These are phyloP conservation scores for Cladosporium austrohemisphaericum DNA, from an alignment of 2,329 filamentous ascomycete species.

Conservation along the genomic window DNA sequence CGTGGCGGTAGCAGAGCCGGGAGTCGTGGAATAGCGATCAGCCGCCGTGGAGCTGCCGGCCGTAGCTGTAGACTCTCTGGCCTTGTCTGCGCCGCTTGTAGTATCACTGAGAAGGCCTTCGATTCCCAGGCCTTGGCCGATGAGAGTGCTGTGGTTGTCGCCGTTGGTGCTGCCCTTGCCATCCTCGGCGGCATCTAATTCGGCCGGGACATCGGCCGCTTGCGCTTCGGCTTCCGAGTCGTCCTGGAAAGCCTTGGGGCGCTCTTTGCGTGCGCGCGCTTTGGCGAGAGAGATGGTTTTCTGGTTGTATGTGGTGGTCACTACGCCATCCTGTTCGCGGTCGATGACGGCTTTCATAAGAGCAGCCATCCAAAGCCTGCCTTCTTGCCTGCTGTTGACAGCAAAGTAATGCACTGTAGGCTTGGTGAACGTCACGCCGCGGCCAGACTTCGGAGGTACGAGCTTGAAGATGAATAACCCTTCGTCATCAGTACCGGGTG, in stretches of 20 bases:
- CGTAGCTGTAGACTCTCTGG: background rate
- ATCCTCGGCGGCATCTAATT: slow-evolving; percentile 14
- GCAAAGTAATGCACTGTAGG: slow-evolving; percentile 97
- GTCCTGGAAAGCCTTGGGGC: slow-evolving; percentile 82
- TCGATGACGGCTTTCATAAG: slow-evolving; percentile 99
- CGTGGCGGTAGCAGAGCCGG: slow-evolving; percentile 13
- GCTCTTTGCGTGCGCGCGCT: slow-evolving; percentile 79
- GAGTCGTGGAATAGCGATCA: slow-evolving; percentile 16
- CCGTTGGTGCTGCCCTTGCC: background rate
- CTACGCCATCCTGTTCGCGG: slow-evolving; percentile 67
- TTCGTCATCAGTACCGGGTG: slow-evolving; percentile 44
- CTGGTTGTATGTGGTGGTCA: slow-evolving; percentile 92
- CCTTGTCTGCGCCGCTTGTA: slow-evolving; percentile 21
- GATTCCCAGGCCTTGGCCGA: slow-evolving; percentile 23
- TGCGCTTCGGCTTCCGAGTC: slow-evolving; percentile 25
- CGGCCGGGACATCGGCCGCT: slow-evolving; percentile 24
- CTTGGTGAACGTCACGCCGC: slow-evolving; percentile 95
- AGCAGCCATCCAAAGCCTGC: slow-evolving; percentile 95
- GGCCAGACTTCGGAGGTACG: slow-evolving; percentile 80
- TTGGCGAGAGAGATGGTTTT: slow-evolving; percentile 92
- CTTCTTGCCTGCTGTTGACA: slow-evolving; percentile 82
- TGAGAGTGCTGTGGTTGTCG: background rate
- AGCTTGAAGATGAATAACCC: slow-evolving; percentile 97
- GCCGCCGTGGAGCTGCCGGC: slow-evolving; percentile 8
- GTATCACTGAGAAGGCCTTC: slow-evolving; percentile 22